Base-by-base conservation (phyloP, 768 basidiomycete genomes). In the Suillus tomentosus region DNA sequence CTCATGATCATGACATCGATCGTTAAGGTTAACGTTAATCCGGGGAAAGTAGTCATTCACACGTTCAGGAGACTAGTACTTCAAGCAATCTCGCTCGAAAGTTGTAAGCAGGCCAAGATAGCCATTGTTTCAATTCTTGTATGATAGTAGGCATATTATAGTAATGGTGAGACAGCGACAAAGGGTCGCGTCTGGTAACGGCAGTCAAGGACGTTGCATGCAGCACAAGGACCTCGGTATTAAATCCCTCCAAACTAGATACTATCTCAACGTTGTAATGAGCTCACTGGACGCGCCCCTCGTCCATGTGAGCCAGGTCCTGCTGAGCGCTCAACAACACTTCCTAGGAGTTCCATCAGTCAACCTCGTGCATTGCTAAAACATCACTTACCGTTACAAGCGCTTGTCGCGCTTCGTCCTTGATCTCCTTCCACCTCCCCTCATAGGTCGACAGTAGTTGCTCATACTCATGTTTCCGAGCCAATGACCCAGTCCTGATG, bases 401-500 rank as follows among this genome's bases (percentile, higher is more conserved):
- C 1, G 82, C 81, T 72, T 88, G 87, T 65, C 87, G 76, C 15
- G 85, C 81, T 72, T 88, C 87, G 68, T 88, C 87, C 71, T 85
- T 86, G 65, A 88, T 88, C 71, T 88, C 87, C 70, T 88, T 88
- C 87, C 87, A 88, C 61, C 86, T 74, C n/a, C 81, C 77, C 69
- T 88, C 87, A 70, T 88, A 88, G 8, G 79, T 82, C 48, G 80
- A 77, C 70, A 88, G 61, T 24, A 88, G 68, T 37, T 82, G 82
- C 61, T 83, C 85, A 69, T 86, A 87, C 63, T 85, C 81, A 48
- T 82, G 79, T 65, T 82, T 76, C 66, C 83, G 81, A n/a, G 79
- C 79, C 50, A 81, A 73, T 71, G 82, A 78, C 0, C 80, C 81
- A 19, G 83, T 83, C 62, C 86, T 76, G 62, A 88, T 87, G 48